Evolutionary conservation across 176 grass and related monocot species (phyloP).

Genomic region (Hordeum marinum): DNA sequence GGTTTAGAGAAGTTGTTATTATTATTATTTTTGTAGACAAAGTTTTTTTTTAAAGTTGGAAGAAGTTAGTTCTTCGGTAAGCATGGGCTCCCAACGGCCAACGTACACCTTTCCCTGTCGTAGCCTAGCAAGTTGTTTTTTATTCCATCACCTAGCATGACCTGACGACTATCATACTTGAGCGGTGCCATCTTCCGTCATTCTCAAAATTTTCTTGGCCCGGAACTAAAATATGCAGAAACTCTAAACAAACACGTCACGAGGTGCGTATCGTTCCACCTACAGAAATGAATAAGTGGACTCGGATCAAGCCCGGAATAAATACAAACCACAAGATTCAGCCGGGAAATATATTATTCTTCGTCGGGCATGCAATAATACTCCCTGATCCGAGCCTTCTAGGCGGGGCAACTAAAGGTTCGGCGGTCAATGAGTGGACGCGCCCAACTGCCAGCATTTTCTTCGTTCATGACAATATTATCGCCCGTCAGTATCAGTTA

Average conservation of each 20-base stretch:
- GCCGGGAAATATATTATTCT: not conserved
- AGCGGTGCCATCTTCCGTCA: constrained; percentile 6
- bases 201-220: not conserved
- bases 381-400: not conserved
- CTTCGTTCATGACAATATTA: not conserved
- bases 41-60: too few species aligned
- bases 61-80: not conserved
- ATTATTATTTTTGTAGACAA: too few species aligned
- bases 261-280: not conserved
- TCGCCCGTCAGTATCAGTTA: not conserved
- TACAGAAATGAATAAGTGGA: not conserved
- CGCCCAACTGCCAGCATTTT: not conserved
- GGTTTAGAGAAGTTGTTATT: too few species aligned
- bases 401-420: not conserved
- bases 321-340: constrained; percentile 12
- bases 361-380: not conserved
- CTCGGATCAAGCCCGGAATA: not conserved
- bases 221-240: not conserved
- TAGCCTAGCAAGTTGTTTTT: not conserved
- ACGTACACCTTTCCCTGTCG: not conserved
- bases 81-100: not conserved
- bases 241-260: constrained; percentile 17
- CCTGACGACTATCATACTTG: not conserved
- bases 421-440: not conserved
- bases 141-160: not conserved